Base-by-base conservation (phyloP, 805 yeast species). In the Komagataella pseudopastoris region DNA sequence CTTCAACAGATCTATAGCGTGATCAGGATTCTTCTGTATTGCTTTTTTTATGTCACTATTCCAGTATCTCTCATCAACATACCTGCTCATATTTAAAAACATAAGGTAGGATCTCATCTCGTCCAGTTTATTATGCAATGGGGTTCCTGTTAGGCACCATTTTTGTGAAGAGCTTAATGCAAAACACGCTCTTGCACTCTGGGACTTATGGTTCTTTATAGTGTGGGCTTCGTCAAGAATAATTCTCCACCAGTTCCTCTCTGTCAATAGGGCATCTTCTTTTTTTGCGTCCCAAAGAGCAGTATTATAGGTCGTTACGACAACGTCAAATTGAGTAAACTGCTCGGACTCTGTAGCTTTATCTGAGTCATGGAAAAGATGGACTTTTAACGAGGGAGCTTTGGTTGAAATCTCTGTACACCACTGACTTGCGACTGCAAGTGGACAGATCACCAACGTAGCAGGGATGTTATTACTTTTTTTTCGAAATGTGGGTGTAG, bases 91-190 rank as follows among this genome's bases (percentile, higher is more conserved):
- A 23, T 16, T 54, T 30, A 51, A 43, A 57, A 76, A 81, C 23
- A 63, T 55, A 44, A 81, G 63, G 20, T 79, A 60, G 1, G 85
- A 71, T 56, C 71, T 75, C 14, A 81, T 60, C 50, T 81, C 87
- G 47, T 67, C 72, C 49, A 77, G 65, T 44, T 66, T 68, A 56
- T 81, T 81, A 61, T 81, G 86, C 45, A 81, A 62, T 0, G 86
- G 87, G 0, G 87, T 81, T 51, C 87, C 87, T 1, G 85, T 78
- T 4, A 81, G 65, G 24, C 79, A 72, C 83, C 85, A 80, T 48
- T 83, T 66, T 51, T 73, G 71, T 1, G 57, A 51, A 20, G 77
- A 62, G 23, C 67, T 59, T 6, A 82, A 51, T 5, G 64, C 60
- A 47, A 66, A 67, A 53, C 75, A 68, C 0, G 82, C 82, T 46